Base-by-base conservation (phyloP, 768 basidiomycete species). In the Pulveroboletus sp. region DNA sequence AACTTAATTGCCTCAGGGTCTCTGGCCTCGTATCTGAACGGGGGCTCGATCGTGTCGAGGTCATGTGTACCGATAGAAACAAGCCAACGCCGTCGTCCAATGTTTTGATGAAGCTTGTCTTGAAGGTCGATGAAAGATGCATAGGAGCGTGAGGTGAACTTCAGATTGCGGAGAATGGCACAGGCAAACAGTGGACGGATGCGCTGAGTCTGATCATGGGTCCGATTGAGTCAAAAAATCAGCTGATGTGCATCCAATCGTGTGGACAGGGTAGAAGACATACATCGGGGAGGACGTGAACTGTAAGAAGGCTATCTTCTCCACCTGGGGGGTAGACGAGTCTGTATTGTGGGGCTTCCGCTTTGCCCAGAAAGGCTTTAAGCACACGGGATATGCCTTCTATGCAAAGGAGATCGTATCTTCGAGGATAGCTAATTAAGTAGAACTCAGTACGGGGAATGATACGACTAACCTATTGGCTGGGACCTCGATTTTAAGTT, bases 101-200 rank as follows among this genome's bases (percentile, higher is more conserved):
- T 80, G 69, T 99, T 99, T 63, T 94, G 89, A 66, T 99, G 96
- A 43, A 99, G 77, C 70, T 98, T 99, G 66, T 99, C 96, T 72
- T 99, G 96, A n/a, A 99, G 74, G 65, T 98, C 96, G 59, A 99
- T 95, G 80, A 99, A 98, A 54, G 91, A 93, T 24, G 87, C 89
- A 65, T 98, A 98, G 35, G 90, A 93, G 45, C 79, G 77, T 38
- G 82, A 82, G 27, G 89, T 91, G 73, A 99, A 94, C 58, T 82
- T 83, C 62, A 97, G 71, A 61, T 94, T 88, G 55, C 96, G 89
- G 41, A 99, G 77, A 50, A 98, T 75, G 9, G 93, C 94, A 49
- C 86, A 86, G 6, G 92, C 93, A 61, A 97, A 93, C 71, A 82
- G 85, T 1, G 94, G 94, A 57, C 96, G 83, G 57, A 98, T 81